Base-by-base conservation (phyloP, 1,284 basidiomycete species). In the Schizophyllum commune region DNA sequence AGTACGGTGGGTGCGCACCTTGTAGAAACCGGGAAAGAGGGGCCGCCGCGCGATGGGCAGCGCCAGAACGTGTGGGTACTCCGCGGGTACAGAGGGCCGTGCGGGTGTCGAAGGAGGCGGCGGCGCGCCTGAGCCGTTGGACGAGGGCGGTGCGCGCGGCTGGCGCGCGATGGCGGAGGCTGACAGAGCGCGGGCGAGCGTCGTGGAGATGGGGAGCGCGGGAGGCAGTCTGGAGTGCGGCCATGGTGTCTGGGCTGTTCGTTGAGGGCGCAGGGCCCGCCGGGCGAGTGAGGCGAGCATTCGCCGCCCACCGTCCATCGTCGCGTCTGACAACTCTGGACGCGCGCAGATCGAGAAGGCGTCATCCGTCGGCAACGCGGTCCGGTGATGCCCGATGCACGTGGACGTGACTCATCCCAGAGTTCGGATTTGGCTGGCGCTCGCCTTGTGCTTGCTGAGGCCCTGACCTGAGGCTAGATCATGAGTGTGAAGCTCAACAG, bases 1-100 rank as follows among this genome's bases (percentile, higher is more conserved):
- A 27, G 27, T 27, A 27, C 27, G 27, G 27, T 27, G 27, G 27
- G 27, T 27, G 27, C 39, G 39, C 39, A 47, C 39, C 73, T 97
- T 98, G 84, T 99, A 98, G 74, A 98, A 98, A 56, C 95, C 96
- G 11, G 96, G 96, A 76, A 98, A 98, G 58, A 98, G 86, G 0
- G 96, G 96, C 47, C 96, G 85, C 60, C 96, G 90, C 34, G 95
- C 95, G 68, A 99, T 98, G 13, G 96, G 96, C 0, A 99, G 83
- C 4, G 96, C 96, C 21, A 99, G 84, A 51, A 98, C 90, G 73
- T 97, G 94, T 1, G 96, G 96, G 74, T 98, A 98, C 63, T 86
- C 73, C 73, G 93, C 91, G 1, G 92, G 92, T 9, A 94, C 86
- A 52, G 89, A 87, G 64, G 91, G 91, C 68, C 91, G 92, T 13